phyloP scores from a whole-genome alignment of 495 filamentous ascomycete species.

The Neurospora africana region DNA sequence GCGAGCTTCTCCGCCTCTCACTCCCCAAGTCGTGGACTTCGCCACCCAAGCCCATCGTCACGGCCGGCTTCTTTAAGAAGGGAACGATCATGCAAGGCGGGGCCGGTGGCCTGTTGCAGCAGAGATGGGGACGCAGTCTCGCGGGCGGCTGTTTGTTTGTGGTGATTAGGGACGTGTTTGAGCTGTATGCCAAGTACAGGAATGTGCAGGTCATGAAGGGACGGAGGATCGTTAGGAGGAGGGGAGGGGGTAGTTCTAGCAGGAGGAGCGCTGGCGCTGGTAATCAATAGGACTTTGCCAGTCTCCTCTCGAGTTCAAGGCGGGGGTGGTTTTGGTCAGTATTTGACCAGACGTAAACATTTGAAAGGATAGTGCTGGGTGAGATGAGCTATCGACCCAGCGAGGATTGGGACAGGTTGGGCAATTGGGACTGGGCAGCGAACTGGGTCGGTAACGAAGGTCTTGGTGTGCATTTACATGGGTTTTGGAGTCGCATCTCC shows the following conservation, averaged over 20 bases:
- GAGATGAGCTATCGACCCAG: background rate
- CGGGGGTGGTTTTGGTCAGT: background rate
- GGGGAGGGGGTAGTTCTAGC: background rate
- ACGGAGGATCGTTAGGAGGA: constrained; percentile 44
- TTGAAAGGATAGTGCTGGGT: background rate
- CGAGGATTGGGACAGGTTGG: background rate
- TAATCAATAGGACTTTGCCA: background rate
- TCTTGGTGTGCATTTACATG: background rate
- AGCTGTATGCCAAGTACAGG: constrained; percentile 65
- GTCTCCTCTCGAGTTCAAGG: background rate
- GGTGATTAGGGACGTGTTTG: constrained; percentile 62
- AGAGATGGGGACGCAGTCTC: constrained; percentile 67
- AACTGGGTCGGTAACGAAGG: background rate
- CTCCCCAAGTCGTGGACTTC: constrained; percentile 56
- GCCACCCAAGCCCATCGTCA: constrained; percentile 14
- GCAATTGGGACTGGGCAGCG: background rate
- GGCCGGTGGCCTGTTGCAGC: constrained; percentile 52
- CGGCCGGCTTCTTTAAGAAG: background rate
- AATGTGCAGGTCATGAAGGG: constrained; percentile 56
- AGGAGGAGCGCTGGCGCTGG: background rate
- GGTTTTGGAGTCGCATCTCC: background rate
- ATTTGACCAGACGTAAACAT: background rate
- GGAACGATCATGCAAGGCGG: constrained; percentile 17
- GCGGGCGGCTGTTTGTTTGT: constrained; percentile 73
- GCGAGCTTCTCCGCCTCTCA: constrained; percentile 51